These are phyloP conservation scores for Babesia ovis DNA, from an alignment of 169 alveolate species.

Conservation along the genomic window DNA sequence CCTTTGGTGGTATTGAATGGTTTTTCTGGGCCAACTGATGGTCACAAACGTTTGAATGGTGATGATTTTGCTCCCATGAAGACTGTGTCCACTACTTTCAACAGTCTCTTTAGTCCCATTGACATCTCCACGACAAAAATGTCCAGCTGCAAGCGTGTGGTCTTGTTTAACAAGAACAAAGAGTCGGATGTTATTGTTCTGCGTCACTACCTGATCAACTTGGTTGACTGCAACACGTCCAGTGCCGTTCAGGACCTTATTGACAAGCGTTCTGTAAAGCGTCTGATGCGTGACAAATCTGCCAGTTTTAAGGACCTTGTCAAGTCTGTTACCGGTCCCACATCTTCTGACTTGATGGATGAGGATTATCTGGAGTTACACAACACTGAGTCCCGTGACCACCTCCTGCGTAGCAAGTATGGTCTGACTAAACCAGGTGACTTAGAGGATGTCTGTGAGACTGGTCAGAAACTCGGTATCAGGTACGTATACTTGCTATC, in stretches of 20 bases:
- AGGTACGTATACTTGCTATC: conserved; percentile 14
- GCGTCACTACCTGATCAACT: conserved; percentile 56
- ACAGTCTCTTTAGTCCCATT: conserved; percentile 39
- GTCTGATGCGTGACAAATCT: conserved; percentile 27
- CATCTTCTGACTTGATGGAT: not conserved
- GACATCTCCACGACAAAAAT: conserved; percentile 54
- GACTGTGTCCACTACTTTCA: conserved; percentile 37
- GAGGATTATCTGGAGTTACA: conserved; percentile 52
- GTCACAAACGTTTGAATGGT: not conserved
- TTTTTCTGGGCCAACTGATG: conserved; percentile 12
- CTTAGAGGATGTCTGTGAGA: conserved; percentile 14
- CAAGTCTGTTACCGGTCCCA: not conserved
- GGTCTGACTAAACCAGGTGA: conserved; percentile 28
- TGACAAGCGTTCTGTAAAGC: conserved; percentile 41
- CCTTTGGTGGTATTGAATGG: conserved; percentile 59
- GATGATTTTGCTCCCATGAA: conserved; percentile 27
- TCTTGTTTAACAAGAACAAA: conserved; percentile 45
- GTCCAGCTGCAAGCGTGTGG: conserved; percentile 50
- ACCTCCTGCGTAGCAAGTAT: conserved; percentile 38
- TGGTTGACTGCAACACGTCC: conserved; percentile 64
- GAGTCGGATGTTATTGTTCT: conserved; percentile 30
- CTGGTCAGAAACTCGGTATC: conserved; percentile 28
- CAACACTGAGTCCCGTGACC: conserved; percentile 34
- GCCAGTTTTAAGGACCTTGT: conserved; percentile 36
- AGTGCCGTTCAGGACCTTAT: conserved; percentile 56